A percentile compares a stretch with the other conserved stretches of the same genome.
phyloP scores from a whole-genome alignment of 352 stramenopile genomes.

The Pythium oligandrum region DNA sequence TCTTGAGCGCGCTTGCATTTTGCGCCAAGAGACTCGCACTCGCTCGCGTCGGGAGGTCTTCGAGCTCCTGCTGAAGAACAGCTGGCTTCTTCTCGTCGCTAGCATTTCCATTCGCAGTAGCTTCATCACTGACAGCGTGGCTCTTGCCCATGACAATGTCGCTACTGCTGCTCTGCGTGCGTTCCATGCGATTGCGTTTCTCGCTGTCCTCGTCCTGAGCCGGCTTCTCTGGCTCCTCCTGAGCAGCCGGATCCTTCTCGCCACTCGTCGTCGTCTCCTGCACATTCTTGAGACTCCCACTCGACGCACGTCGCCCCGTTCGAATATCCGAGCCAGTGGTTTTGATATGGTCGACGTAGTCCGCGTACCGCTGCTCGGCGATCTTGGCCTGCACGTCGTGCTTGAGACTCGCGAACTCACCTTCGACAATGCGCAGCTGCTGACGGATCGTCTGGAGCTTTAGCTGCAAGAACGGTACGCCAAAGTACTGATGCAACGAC shows the following conservation, averaged over 20 bases:
- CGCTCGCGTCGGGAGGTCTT: conserved; percentile 1
- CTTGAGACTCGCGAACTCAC: conserved; percentile 67
- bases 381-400: conserved; percentile 71
- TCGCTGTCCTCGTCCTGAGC: neutral
- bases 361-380: conserved; percentile 58
- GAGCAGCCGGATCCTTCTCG: conserved; percentile 3
- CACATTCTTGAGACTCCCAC: neutral
- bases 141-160: conserved; percentile 25
- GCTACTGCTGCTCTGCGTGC: conserved; percentile 27
- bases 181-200: conserved; percentile 4
- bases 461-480: conserved; percentile 78
- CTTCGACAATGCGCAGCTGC: conserved; percentile 67
- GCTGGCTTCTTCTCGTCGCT: neutral
- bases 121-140: neutral
- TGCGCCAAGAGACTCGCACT: neutral
- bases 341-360: conserved; percentile 74
- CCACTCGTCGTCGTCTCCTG: conserved; percentile 6
- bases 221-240: conserved; percentile 5
- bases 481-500: conserved; percentile 82
- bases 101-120: neutral
- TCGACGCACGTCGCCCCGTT: conserved; percentile 38
- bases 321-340: conserved; percentile 66
- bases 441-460: conserved; percentile 75
- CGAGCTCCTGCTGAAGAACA: neutral
- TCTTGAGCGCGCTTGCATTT: neutral